Evolutionary conservation across 345 rosid genomes (phyloP).

Genomic region (Rhizophora apiculata): DNA sequence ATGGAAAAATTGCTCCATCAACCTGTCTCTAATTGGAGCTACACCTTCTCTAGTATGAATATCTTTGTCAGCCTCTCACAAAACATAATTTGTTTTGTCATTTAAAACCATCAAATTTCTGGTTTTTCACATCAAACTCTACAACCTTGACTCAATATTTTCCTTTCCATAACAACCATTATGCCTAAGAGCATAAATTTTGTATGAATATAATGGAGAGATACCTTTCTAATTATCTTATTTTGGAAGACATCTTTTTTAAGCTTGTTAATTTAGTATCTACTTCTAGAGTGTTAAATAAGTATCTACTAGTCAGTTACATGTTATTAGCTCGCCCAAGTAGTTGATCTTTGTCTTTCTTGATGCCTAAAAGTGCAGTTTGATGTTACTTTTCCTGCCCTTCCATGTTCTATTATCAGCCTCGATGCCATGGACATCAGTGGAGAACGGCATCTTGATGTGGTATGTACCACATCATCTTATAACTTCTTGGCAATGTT

Average conservation of each 20-base stretch:
- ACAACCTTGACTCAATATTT: too few species aligned
- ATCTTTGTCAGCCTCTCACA: too few species aligned
- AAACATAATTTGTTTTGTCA: background rate
- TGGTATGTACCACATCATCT: constrained; percentile 45
- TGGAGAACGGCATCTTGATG: constrained; percentile 94
- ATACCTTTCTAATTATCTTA: too few species aligned
- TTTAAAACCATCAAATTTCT: background rate
- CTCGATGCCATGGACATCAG: constrained; percentile 96
- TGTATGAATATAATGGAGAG: too few species aligned
- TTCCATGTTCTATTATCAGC: constrained; percentile 89
- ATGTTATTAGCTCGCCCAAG: background rate
- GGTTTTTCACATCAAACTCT: background rate
- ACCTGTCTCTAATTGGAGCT: too few species aligned
- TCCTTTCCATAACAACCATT: too few species aligned
- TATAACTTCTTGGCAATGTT: background rate
- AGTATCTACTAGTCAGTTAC: background rate
- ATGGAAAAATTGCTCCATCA: too few species aligned
- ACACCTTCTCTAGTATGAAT: too few species aligned
- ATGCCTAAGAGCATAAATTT: too few species aligned
- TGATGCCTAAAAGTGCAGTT: constrained; percentile 54
- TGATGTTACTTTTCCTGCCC: constrained; percentile 86
- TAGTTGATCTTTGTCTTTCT: background rate
- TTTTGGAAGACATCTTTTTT: too few species aligned
- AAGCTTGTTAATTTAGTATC: too few species aligned
- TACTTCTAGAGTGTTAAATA: too few species aligned